Base-by-base conservation (phyloP, 73 alveolate species). In the Uronychia setigera region DNA sequence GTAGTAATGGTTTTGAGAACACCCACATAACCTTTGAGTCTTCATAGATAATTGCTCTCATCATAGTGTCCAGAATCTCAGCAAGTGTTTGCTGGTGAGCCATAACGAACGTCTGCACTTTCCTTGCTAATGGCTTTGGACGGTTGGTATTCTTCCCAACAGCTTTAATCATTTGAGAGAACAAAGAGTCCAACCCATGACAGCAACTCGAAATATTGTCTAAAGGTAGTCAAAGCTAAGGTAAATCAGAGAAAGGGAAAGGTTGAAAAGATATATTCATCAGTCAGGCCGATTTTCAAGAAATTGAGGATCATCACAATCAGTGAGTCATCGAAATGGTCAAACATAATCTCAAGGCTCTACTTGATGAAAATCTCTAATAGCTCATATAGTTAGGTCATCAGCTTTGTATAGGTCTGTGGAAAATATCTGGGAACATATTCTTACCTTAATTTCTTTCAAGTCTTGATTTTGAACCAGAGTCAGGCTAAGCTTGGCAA, bases 11-110 rank as follows among this genome's bases (percentile, higher is more conserved):
- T 32, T 88, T 88, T 60, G 81, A 67, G 82, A 80, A 88, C 1
- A 88, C 90, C 94, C 94, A 88, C 29, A 88, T 34, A 28, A 80
- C 76, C 60, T 76, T 88, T 30, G 81, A 90, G 28, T 88, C 94
- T 82, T 88, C 94, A 57, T 80, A 88, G 26, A 88, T 35, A 26
- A 88, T 35, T 14, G 91, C 82, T 11, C 57, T 80, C 1, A 77
- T 59, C 28, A 88, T 77, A 28, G 87, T 88, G 33, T 81, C 82
- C 14, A 82, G 35, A 32, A 88, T 59, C 33, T 32, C 59, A 60
- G 74, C 26, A 79, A 88, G 82, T 25, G 77, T 35, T 78, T 78
- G 46, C n/a, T n/a, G 31, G 26, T 76, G 58, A 14, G 33, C 27
- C 29, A 35, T 35, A 34, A 60, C 59, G 32, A 75, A 88, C n/a